Evolutionary conservation across 257 asterid species (phyloP), one percentile per base, ranked within the genome.

Genomic region (Nicotiana noctiflora): DNA sequence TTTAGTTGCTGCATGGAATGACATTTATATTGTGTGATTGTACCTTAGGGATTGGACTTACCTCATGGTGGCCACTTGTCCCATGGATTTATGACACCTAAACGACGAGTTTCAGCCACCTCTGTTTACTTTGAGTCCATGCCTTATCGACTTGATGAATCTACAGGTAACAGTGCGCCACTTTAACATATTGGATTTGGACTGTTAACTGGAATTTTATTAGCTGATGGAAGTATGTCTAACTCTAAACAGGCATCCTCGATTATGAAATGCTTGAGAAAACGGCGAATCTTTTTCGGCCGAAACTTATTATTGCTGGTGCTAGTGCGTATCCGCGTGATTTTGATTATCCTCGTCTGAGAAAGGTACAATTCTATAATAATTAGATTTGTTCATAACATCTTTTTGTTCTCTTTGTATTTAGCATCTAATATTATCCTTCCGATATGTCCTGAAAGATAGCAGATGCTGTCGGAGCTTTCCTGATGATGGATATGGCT

Each of bases 401-500:
- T 9, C 52, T 63, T 31, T 13, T 19, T 63, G 59, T 2, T 34
- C 37, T 64, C 7, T 67, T 75, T 57, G 0, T 68, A 12, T 52
- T 55, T 32, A 29, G 75, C 17, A 19, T 75, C 84, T 85, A 72
- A 86, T 72, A 4, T 46, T 23, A 81, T 64, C 59, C 52, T 23
- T 51, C 75, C 25, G 75, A 18, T 60, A 40, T 34, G 46, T 75
- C 67, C 51, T 83, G 81, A 81, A 84, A 94, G 99, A 91, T 94
- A 79, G 98, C 99, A 62, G 98, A 96, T 87, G 75, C 91, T 75
- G 96, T 91, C 64, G 98, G 98, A 76, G 98, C 98, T 86, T 94
- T 92, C 83, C 97, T 96, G 53, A 94, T 96, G 99, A 94, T 93
- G 93, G 99, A 95, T 81, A 95, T 93, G 97, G 97, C 99, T 77